Evolutionary conservation across 176 grass and related monocot species (phyloP).

Genomic region (Oryza coarctata): DNA sequence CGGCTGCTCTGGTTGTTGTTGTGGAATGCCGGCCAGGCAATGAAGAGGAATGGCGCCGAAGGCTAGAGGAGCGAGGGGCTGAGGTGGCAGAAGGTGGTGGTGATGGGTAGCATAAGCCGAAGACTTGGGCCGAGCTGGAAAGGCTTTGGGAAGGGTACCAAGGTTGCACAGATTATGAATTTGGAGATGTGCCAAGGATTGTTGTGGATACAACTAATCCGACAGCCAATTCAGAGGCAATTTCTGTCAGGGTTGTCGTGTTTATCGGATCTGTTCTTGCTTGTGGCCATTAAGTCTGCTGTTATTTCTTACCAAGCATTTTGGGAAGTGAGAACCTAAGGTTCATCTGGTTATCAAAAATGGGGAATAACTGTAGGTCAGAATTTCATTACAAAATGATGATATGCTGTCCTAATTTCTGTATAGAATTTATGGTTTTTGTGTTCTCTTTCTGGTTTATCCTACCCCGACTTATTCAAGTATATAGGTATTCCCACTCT

Average conservation of each 20-base stretch:
- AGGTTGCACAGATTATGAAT: constrained; percentile 66
- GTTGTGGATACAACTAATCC: constrained; percentile 67
- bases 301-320: neutral
- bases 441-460: neutral
- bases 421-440: neutral
- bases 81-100: neutral
- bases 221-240: neutral
- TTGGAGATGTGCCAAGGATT: constrained; percentile 55
- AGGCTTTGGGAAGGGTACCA: constrained; percentile 61
- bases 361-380: neutral
- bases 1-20: constrained; percentile 38
- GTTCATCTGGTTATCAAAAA: neutral
- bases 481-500: neutral
- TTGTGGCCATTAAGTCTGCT: neutral
- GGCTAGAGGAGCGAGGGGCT: constrained; percentile 56
- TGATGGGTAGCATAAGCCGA: constrained; percentile 71
- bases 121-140: constrained; percentile 61
- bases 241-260: constrained; percentile 38
- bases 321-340: neutral
- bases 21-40: constrained; percentile 66
- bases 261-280: constrained; percentile 30
- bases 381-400: neutral
- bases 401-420: neutral
- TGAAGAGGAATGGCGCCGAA: constrained; percentile 53
- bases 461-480: neutral